phyloP scores from a whole-genome alignment of 2,329 filamentous ascomycete genomes.

The Madurella mycetomatis region DNA sequence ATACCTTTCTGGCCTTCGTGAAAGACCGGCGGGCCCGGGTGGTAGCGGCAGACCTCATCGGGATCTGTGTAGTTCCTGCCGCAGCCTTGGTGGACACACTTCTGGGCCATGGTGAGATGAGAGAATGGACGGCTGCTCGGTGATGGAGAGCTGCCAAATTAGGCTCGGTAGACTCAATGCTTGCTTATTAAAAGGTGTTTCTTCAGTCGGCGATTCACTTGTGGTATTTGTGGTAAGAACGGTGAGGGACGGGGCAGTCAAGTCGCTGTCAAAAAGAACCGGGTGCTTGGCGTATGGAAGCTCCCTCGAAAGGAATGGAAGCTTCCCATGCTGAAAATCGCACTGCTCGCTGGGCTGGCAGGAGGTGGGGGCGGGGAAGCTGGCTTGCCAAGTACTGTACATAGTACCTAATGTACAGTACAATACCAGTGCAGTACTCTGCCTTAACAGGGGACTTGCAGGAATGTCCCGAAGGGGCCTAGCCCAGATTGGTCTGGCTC shows the following conservation, averaged over 20 bases:
- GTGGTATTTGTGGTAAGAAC: too few species aligned
- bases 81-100: slow-evolving; percentile 96
- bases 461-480: background rate
- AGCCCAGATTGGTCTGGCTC: slow-evolving; percentile 6
- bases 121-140: background rate
- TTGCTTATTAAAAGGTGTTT: too few species aligned
- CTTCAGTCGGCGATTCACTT: too few species aligned
- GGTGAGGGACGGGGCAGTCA: too few species aligned
- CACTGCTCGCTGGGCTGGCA: background rate
- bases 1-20: slow-evolving; percentile 98
- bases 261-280: background rate
- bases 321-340: slow-evolving; percentile 5
- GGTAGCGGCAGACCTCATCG: slow-evolving; percentile 82
- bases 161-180: too few species aligned
- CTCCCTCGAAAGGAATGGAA: slow-evolving; percentile 27
- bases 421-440: too few species aligned
- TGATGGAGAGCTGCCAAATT: background rate
- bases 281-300: slow-evolving; percentile 17
- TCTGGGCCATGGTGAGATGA: slow-evolving; percentile 57
- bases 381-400: background rate
- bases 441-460: background rate
- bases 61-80: slow-evolving; percentile 80
- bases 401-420: too few species aligned
- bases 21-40: slow-evolving; percentile 90
- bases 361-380: slow-evolving; percentile 24